Percentiles rank a stretch among this genome's conserved stretches.
Conservation (phyloP, 371 early-diverging fungal species). For the Paraphysoderma sedebokerense region DNA sequence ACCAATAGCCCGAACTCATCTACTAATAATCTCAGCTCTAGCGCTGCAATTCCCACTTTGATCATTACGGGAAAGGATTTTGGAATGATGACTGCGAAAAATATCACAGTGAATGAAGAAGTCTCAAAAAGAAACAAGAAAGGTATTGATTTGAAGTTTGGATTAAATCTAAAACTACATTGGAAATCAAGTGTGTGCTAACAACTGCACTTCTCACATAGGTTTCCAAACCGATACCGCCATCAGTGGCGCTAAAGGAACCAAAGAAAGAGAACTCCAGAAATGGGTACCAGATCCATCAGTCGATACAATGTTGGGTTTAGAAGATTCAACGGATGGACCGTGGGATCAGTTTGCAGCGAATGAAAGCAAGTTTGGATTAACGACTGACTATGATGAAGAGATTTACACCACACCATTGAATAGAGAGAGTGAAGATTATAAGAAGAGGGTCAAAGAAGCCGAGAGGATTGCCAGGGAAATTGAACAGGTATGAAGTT, state of each 20-base stretch:
- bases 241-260: slow-evolving; percentile 50
- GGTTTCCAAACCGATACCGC: slow-evolving; percentile 81
- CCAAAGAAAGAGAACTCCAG: slow-evolving; percentile 62
- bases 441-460: slow-evolving; percentile 66
- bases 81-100: slow-evolving; percentile 31
- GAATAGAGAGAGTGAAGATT: slow-evolving; percentile 71
- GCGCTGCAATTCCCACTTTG: slow-evolving; percentile 19
- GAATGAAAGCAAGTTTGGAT: slow-evolving; percentile 86
- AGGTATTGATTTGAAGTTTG: slow-evolving; percentile 2
- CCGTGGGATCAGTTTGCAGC: slow-evolving; percentile 98
- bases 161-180: not conserved
- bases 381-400: slow-evolving; percentile 89
- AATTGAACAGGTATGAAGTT: slow-evolving; percentile 46
- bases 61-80: slow-evolving; percentile 55
- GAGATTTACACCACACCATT: slow-evolving; percentile 88
- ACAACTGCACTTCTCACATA: slow-evolving; percentile 3
- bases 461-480: slow-evolving; percentile 82
- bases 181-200: not conserved
- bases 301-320: too few species aligned
- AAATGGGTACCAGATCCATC: slow-evolving; percentile 74
- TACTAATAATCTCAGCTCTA: slow-evolving; percentile 26
- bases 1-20: slow-evolving; percentile 13
- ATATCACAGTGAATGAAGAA: slow-evolving; percentile 21
- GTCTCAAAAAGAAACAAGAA: slow-evolving; percentile 26
- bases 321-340: slow-evolving; percentile 11